phyloP scores from a whole-genome alignment of 2,329 filamentous ascomycete species.

The Pyrenochaeta sp. region DNA sequence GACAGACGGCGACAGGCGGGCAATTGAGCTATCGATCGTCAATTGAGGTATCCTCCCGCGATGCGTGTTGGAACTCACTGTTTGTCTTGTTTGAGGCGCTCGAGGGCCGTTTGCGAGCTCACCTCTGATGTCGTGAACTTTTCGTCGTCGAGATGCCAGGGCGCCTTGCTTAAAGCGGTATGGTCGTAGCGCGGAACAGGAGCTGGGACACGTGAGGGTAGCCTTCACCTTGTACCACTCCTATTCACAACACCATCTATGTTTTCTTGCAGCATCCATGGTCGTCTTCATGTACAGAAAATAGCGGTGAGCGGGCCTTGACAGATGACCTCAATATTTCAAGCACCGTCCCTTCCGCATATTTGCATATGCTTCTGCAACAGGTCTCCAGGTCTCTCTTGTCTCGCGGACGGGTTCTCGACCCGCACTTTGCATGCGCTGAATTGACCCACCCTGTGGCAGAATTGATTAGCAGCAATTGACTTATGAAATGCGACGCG shows the following conservation, averaged over 20 bases:
- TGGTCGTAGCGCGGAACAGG: conserved; percentile 9
- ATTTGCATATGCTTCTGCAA: not conserved
- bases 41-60: not conserved
- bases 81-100: conserved; percentile 6
- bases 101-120: conserved; percentile 22
- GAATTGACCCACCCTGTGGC: not conserved
- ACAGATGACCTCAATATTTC: conserved; percentile 4
- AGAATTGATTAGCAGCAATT: not conserved
- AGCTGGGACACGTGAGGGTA: conserved; percentile 18
- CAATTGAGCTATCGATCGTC: conserved; percentile 1
- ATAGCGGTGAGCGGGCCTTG: conserved; percentile 20
- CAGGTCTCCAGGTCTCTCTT: not conserved
- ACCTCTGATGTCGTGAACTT: conserved; percentile 23
- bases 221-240: conserved; percentile 11
- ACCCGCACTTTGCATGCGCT: conserved; percentile 3
- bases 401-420: not conserved
- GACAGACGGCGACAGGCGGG: not conserved
- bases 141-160: conserved; percentile 20
- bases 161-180: conserved; percentile 16
- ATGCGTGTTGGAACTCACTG: conserved; percentile 1
- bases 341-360: conserved; percentile 13
- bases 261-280: not conserved
- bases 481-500: conserved; percentile 1
- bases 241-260: not conserved
- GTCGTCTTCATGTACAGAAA: not conserved